Evolutionary conservation across 2,329 filamentous ascomycete genomes (phyloP), one percentile per base, ranked within the genome.

Genomic region (Didymellaceae sp.): DNA sequence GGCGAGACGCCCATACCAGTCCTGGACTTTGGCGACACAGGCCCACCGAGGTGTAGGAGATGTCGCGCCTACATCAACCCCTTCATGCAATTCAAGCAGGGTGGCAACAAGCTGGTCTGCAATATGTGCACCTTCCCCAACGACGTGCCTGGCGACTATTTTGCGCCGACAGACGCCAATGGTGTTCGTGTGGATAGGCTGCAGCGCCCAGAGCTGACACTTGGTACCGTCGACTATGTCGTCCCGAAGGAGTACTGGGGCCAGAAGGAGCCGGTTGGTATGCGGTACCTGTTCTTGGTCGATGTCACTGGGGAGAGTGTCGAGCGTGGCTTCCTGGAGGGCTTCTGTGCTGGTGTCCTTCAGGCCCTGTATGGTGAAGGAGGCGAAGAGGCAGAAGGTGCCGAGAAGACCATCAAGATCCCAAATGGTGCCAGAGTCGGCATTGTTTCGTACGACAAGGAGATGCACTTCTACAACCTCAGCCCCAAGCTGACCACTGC

Each of bases 191-290:
- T 96, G 40, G 94, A 99, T 74, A 85, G 94, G 39, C 84, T 92
- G 68, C 89, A 95, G 70, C 83, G 94, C 43, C 92, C 93, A 0
- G 94, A 99, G 75, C 80, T 99, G 64, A 90, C 87, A 65, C 84
- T 90, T 48, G 94, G 94, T 28, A 97, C 94, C 0, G 93, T 97
- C 35, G 94, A 99, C 70, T 99, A 96, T 70, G 81, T 94, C 53
- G 95, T 99, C 11, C 94, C 94, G 13, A 97, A 97, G 77, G 94
- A 99, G 76, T 99, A 99, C 76, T 99, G 92, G 90, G 93, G 91
- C 18, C 37, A 41, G 35, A 94, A 93, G 73, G 88, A 95, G 70
- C 94, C 94, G 0, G 89, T 94, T 11, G 91, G 90, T 18, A 73
- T 97, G 63, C 86, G 88, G 52, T 96, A 88, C 84, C 78, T 99